Evolutionary conservation across 1,139 yeast species (phyloP).

Genomic region (Yamadazyma conglobata): DNA sequence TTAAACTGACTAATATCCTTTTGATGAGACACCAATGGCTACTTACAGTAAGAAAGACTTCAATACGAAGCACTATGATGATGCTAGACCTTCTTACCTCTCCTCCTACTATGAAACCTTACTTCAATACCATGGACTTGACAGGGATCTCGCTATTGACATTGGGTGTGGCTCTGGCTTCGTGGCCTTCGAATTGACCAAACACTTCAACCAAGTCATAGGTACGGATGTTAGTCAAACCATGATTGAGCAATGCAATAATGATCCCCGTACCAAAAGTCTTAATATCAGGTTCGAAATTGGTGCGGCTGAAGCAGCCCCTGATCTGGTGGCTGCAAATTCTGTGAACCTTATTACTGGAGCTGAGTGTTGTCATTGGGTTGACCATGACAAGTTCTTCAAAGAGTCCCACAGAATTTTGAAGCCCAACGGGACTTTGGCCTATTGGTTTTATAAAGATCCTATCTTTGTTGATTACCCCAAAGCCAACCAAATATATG

Average conservation of each 20-base stretch:
- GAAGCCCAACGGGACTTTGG: slow-evolving; percentile 60
- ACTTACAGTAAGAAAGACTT: slow-evolving; percentile 35
- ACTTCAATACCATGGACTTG: slow-evolving; percentile 24
- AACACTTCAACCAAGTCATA: slow-evolving; percentile 44
- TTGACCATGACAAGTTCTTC: slow-evolving; percentile 54
- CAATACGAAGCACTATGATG: slow-evolving; percentile 34
- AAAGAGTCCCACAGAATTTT: slow-evolving; percentile 47
- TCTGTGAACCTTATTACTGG: slow-evolving; percentile 62
- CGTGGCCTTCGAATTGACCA: slow-evolving; percentile 55
- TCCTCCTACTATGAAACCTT: slow-evolving; percentile 28
- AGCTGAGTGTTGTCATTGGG: slow-evolving; percentile 83
- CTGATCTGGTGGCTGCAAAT: slow-evolving; percentile 18
- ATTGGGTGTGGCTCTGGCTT: slow-evolving; percentile 87
- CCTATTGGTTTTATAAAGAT: slow-evolving; percentile 79
- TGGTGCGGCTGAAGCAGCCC: slow-evolving; percentile 10
- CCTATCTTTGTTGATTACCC: slow-evolving; percentile 48
- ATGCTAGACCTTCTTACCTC: slow-evolving; percentile 39
- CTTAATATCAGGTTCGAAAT: slow-evolving; percentile 7
- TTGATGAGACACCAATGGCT: slow-evolving; percentile 31
- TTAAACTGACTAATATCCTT: background rate
- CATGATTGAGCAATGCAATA: slow-evolving; percentile 56
- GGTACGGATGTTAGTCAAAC: slow-evolving; percentile 67
- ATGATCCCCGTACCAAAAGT: slow-evolving; percentile 6
- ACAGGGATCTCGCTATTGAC: slow-evolving; percentile 48
- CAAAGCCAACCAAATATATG: slow-evolving; percentile 37